These are phyloP conservation scores for Eutrema heterophyllum DNA, from an alignment of 345 rosid genomes.

Conservation along the genomic window DNA sequence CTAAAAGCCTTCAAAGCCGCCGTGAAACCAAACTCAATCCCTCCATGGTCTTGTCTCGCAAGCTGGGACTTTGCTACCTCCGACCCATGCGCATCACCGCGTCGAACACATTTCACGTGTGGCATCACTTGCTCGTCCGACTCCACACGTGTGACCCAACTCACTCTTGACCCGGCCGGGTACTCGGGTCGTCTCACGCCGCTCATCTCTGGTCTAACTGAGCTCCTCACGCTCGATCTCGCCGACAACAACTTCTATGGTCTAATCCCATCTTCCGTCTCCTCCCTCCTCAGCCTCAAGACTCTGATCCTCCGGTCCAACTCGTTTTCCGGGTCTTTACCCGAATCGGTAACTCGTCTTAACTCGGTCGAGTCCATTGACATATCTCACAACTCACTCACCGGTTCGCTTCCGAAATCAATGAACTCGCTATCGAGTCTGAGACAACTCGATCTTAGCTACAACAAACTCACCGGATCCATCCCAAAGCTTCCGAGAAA, in stretches of 20 bases:
- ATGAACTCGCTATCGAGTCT: slow-evolving; percentile 37
- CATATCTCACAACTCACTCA: slow-evolving; percentile 57
- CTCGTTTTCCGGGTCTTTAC: slow-evolving; percentile 60
- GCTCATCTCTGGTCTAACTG: slow-evolving; percentile 50
- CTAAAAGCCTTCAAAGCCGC: slow-evolving; percentile 57
- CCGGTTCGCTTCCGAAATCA: slow-evolving; percentile 54
- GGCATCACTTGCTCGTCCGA: slow-evolving; percentile 59
- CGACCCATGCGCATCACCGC: slow-evolving; percentile 70
- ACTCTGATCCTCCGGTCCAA: slow-evolving; percentile 60
- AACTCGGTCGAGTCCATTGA: slow-evolving; percentile 50
- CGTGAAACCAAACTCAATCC: slow-evolving; percentile 51
- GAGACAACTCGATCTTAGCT: slow-evolving; percentile 66
- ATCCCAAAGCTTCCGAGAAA: slow-evolving; percentile 58
- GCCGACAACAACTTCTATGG: slow-evolving; percentile 72
- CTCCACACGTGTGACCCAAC: slow-evolving; percentile 50
- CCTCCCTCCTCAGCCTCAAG: slow-evolving; percentile 51
- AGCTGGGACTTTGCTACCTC: slow-evolving; percentile 61
- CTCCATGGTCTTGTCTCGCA: slow-evolving; percentile 55
- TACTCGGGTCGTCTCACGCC: slow-evolving; percentile 81
- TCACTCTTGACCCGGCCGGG: slow-evolving; percentile 78
- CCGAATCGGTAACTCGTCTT: slow-evolving; percentile 42
- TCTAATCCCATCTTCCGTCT: slow-evolving; percentile 52
- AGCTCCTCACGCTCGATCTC: slow-evolving; percentile 59
- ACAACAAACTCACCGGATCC: slow-evolving; percentile 62
- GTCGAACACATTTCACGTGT: slow-evolving; percentile 60